Evolutionary conservation across 495 filamentous ascomycete species (phyloP).

Genomic region (Polyplosphaeria fusca): DNA sequence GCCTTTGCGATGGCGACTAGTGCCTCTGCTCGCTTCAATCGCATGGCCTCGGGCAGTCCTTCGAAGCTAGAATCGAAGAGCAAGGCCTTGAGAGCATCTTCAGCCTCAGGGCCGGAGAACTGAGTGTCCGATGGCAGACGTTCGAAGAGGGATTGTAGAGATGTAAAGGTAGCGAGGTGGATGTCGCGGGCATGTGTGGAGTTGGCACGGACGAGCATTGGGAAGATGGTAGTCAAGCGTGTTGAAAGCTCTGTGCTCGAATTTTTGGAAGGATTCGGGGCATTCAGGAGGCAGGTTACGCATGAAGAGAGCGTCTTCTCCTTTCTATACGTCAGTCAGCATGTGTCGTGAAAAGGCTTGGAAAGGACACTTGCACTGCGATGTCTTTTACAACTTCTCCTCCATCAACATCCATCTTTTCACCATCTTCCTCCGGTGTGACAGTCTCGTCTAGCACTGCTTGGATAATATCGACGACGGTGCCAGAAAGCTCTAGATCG

Average conservation of each 20-base stretch:
- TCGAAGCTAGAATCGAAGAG: conserved; percentile 32
- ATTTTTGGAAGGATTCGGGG: conserved; percentile 3
- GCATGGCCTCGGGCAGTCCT: conserved; percentile 30
- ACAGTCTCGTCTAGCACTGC: conserved; percentile 44
- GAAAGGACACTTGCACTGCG: conserved; percentile 19
- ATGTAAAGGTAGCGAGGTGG: conserved; percentile 29
- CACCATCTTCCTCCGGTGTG: conserved; percentile 46
- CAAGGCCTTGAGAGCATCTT: conserved; percentile 11
- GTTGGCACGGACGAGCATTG: conserved; percentile 14
- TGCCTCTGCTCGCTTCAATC: conserved; percentile 32
- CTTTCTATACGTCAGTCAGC: conserved; percentile 17
- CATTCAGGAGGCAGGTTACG: conserved; percentile 12
- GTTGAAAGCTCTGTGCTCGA: conserved; percentile 9
- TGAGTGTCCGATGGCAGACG: neutral
- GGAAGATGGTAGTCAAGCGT: conserved; percentile 8
- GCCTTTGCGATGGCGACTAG: conserved; percentile 22
- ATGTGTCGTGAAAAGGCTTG: neutral
- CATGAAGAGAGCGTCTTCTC: conserved; percentile 32
- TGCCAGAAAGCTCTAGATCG: conserved; percentile 64
- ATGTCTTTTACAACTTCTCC: conserved; percentile 27
- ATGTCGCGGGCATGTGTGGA: conserved; percentile 18
- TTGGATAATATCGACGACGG: conserved; percentile 61
- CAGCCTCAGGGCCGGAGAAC: neutral
- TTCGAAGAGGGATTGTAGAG: conserved; percentile 25
- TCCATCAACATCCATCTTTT: conserved; percentile 64